These are phyloP conservation scores for Apiospora marii DNA, from an alignment of 2,329 filamentous ascomycete genomes.

Conservation along the genomic window DNA sequence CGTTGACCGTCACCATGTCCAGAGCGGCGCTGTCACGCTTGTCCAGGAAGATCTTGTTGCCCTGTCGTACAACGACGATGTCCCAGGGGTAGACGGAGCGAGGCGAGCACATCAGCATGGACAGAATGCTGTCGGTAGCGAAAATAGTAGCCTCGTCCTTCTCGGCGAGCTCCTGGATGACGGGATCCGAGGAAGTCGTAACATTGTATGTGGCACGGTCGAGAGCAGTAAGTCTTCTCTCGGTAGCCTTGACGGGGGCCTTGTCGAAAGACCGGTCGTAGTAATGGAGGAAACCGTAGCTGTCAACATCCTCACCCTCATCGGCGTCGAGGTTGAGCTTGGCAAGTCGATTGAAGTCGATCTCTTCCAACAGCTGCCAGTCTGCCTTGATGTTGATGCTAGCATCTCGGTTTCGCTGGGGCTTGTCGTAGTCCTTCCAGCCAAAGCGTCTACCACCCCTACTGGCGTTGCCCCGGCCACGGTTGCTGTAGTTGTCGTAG, in stretches of 20 bases:
- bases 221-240: slow-evolving; percentile 86
- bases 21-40: slow-evolving; percentile 95
- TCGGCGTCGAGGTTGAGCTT: slow-evolving; percentile 97
- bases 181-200: slow-evolving; percentile 92
- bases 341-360: slow-evolving; percentile 92
- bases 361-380: slow-evolving; percentile 96
- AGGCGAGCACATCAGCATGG: slow-evolving; percentile 98
- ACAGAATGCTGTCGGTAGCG: slow-evolving; percentile 94
- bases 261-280: slow-evolving; percentile 98
- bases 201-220: slow-evolving; percentile 98
- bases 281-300: slow-evolving; percentile 97
- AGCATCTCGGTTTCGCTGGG: slow-evolving; percentile 92
- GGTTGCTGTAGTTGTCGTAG: slow-evolving; percentile 73
- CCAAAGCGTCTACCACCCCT: slow-evolving; percentile 88
- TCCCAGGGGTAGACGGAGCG: slow-evolving; percentile 99
- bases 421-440: slow-evolving; percentile 99
- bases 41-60: slow-evolving; percentile 98
- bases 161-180: slow-evolving; percentile 96
- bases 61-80: slow-evolving; percentile 90
- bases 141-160: slow-evolving; percentile 97
- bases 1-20: slow-evolving; percentile 98
- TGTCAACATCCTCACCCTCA: slow-evolving; percentile 93
- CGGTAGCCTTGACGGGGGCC: slow-evolving; percentile 84
- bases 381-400: slow-evolving; percentile 96
- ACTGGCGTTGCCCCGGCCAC: slow-evolving; percentile 72